These are phyloP conservation scores for Pythium coloratum DNA, from an alignment of 352 stramenopile species.

Conservation along the genomic window DNA sequence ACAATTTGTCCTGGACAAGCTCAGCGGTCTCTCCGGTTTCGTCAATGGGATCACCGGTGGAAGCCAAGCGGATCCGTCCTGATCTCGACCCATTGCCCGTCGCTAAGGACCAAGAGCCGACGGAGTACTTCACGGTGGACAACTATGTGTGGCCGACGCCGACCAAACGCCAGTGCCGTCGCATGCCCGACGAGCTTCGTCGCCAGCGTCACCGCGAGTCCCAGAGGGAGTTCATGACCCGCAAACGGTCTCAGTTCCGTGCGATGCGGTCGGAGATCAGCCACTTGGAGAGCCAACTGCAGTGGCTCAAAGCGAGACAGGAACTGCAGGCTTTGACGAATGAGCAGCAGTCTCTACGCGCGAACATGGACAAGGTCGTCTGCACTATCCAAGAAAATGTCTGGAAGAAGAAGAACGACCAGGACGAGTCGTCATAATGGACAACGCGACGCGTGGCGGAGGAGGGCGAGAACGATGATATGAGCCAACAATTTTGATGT, in stretches of 20 bases:
- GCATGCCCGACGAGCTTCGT: slow-evolving; percentile 25
- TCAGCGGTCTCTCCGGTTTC: background rate
- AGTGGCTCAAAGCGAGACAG: slow-evolving; percentile 19
- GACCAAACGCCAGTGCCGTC: slow-evolving; percentile 13
- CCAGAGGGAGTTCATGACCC: slow-evolving; percentile 29
- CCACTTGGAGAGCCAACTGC: slow-evolving; percentile 20
- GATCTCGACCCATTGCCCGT: slow-evolving; percentile 23
- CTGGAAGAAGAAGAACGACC: slow-evolving; percentile 5
- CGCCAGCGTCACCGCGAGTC: slow-evolving; percentile 27
- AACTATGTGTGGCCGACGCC: slow-evolving; percentile 27
- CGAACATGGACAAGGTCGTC: slow-evolving; percentile 9
- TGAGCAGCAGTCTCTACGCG: slow-evolving; percentile 22
- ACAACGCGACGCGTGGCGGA: background rate
- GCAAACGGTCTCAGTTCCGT: slow-evolving; percentile 21
- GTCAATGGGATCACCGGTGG: background rate
- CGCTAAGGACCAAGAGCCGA: slow-evolving; percentile 4
- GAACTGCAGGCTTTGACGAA: slow-evolving; percentile 17
- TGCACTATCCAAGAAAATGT: slow-evolving; percentile 10
- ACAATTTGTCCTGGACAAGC: slow-evolving; percentile 2
- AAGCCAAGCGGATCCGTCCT: slow-evolving; percentile 12
- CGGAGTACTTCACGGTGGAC: slow-evolving; percentile 28
- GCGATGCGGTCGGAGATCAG: slow-evolving; percentile 24
- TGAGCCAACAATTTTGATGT: background rate
- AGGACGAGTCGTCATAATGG: background rate
- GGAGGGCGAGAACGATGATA: background rate